Evolutionary conservation across 768 basidiomycete species (phyloP).

Genomic region (Mycena pura): DNA sequence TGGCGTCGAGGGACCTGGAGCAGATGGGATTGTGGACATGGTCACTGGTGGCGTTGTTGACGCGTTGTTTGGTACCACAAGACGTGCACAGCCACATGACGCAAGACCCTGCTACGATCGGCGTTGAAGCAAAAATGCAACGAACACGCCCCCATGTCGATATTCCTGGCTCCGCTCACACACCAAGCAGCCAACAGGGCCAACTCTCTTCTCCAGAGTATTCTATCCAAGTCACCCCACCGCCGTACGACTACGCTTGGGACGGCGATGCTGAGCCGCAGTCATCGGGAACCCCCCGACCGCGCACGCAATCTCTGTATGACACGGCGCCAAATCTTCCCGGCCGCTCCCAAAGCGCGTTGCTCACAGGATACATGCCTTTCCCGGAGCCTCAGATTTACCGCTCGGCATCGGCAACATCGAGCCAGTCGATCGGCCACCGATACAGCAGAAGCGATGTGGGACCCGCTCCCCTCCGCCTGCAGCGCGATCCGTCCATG

Average conservation of each 20-base stretch:
- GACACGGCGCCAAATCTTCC: slow-evolving; percentile 35
- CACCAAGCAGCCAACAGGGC: too few relatives aligned
- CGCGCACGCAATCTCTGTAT: slow-evolving; percentile 42
- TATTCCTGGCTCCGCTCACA: too few relatives aligned
- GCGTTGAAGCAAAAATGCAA: too few relatives aligned
- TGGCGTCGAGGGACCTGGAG: slow-evolving; percentile 61
- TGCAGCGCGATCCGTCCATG: slow-evolving; percentile 43
- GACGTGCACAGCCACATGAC: background rate
- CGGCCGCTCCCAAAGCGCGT: slow-evolving; percentile 47
- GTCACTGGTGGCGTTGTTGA: slow-evolving; percentile 16
- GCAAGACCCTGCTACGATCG: too few relatives aligned
- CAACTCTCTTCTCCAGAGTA: slow-evolving; percentile 20
- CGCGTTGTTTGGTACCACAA: slow-evolving; percentile 10
- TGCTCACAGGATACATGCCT: slow-evolving; percentile 36
- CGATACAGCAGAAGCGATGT: slow-evolving; percentile 49
- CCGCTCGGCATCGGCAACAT: slow-evolving; percentile 49
- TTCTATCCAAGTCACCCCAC: slow-evolving; percentile 29
- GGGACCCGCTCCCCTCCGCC: slow-evolving; percentile 28
- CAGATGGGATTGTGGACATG: slow-evolving; percentile 55
- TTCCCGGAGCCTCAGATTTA: slow-evolving; percentile 63
- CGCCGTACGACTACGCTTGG: slow-evolving; percentile 15
- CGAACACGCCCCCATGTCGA: slow-evolving; percentile 17
- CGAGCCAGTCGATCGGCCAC: slow-evolving; percentile 35
- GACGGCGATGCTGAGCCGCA: slow-evolving; percentile 16
- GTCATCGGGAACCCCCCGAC: slow-evolving; percentile 32